phyloP scores from a whole-genome alignment of 164 flowering plant genomes.

The Tetracentron sinense region DNA sequence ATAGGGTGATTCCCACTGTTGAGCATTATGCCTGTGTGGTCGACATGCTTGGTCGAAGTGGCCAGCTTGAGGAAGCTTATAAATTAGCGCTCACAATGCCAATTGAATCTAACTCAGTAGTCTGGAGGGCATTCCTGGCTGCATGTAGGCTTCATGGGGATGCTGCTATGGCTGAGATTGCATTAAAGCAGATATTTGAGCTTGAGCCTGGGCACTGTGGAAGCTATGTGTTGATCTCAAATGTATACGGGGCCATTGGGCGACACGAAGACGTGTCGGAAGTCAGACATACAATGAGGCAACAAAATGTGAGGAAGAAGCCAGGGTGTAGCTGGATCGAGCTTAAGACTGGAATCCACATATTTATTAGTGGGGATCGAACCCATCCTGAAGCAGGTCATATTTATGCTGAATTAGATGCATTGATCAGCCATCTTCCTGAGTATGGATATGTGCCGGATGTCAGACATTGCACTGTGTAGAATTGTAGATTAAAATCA shows the following conservation, averaged over 20 bases:
- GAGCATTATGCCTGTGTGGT: conserved; percentile 66
- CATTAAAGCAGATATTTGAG: conserved; percentile 37
- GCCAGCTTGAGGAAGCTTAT: conserved; percentile 51
- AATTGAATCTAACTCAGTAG: conserved; percentile 42
- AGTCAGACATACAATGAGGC: conserved; percentile 50
- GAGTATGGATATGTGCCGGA: conserved; percentile 36
- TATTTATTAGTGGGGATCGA: conserved; percentile 48
- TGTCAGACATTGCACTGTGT: no score
- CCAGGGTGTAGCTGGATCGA: conserved; percentile 87
- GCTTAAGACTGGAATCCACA: conserved; percentile 49
- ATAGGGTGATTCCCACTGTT: conserved; percentile 47
- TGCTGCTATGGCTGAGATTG: conserved; percentile 44
- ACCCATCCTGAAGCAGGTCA: conserved; percentile 39
- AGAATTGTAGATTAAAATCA: no score
- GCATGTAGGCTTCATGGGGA: conserved; percentile 56
- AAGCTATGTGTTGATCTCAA: conserved; percentile 65
- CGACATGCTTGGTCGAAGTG: conserved; percentile 74
- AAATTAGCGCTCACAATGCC: conserved; percentile 42
- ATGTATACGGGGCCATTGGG: conserved; percentile 53
- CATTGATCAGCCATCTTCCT: conserved; percentile 33
- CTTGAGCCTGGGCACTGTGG: conserved; percentile 67
- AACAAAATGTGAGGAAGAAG: conserved; percentile 46
- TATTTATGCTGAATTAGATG: conserved; percentile 38
- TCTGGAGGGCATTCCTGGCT: conserved; percentile 62
- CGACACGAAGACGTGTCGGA: conserved; percentile 50